These are phyloP conservation scores for Candida ortonii DNA, from an alignment of 805 yeast genomes.

Conservation along the genomic window DNA sequence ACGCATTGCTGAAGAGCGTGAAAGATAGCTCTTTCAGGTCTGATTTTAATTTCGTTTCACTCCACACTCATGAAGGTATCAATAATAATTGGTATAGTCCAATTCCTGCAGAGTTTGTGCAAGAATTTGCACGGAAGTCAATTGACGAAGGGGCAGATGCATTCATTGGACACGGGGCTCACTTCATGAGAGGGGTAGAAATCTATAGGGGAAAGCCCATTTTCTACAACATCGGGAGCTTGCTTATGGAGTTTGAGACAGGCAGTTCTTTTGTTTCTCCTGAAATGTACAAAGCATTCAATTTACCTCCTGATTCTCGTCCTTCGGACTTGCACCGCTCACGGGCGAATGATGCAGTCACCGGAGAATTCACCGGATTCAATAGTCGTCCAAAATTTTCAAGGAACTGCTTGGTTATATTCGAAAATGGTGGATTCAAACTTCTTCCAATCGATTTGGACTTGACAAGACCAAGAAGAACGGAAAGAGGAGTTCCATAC, in stretches of 20 bases:
- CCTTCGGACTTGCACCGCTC: constrained; percentile 29
- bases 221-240: constrained; percentile 28
- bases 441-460: constrained; percentile 29
- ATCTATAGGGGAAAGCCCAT: constrained; percentile 28
- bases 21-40: constrained; percentile 27
- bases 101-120: constrained; percentile 27
- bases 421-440: constrained; percentile 23
- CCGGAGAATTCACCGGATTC: constrained; percentile 28
- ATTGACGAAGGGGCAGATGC: constrained; percentile 30
- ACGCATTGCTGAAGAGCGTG: constrained; percentile 21
- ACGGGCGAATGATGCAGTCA: constrained; percentile 24
- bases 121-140: constrained; percentile 25
- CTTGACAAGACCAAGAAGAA: constrained; percentile 21
- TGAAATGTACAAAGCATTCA: constrained; percentile 28
- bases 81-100: constrained; percentile 34
- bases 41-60: constrained; percentile 25
- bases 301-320: constrained; percentile 22
- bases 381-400: constrained; percentile 27
- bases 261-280: constrained; percentile 27
- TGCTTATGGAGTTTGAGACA: constrained; percentile 29
- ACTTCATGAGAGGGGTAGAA: constrained; percentile 31
- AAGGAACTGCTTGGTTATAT: constrained; percentile 26
- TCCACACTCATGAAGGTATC: constrained; percentile 31
- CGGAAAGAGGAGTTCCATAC: constrained; percentile 29
- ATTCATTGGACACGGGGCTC: constrained; percentile 31